phyloP scores from a whole-genome alignment of 345 rosid genomes.

The Mallotus nudiflorus region DNA sequence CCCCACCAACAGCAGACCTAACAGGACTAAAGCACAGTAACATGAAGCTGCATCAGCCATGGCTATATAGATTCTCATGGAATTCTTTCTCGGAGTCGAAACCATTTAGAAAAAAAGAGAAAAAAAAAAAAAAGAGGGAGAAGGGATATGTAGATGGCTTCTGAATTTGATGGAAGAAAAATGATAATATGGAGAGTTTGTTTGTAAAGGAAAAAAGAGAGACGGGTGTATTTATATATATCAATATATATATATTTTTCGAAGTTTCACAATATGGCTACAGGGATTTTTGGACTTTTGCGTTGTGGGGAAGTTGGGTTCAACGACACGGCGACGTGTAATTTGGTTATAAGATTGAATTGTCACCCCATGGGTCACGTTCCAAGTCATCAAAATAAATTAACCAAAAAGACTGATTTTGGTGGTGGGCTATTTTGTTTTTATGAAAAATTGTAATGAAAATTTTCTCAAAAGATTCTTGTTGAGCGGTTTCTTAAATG shows the following conservation, averaged over 20 bases:
- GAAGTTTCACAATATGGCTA: no score
- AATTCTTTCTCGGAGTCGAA: constrained; percentile 15
- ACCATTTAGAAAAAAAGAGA: constrained; percentile 8
- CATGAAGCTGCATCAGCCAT: constrained; percentile 56
- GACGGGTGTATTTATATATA: background rate
- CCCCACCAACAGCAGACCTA: constrained; percentile 51
- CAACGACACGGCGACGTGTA: constrained; percentile 22
- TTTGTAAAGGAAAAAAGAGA: background rate
- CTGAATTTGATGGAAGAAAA: constrained; percentile 1
- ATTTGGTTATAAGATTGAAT: constrained; percentile 6
- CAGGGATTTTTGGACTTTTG: constrained; percentile 10
- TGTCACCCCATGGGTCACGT: constrained; percentile 3
- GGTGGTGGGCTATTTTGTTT: background rate
- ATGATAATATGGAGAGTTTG: background rate
- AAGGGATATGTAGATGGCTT: no score
- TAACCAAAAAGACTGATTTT: background rate
- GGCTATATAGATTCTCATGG: constrained; percentile 26
- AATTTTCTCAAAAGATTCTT: no score
- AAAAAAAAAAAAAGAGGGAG: no score
- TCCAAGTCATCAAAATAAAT: background rate
- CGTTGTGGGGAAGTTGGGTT: constrained; percentile 27
- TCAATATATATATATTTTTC: background rate
- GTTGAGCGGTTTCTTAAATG: background rate
- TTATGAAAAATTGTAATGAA: background rate
- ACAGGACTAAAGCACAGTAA: constrained; percentile 56